These are phyloP conservation scores for Fusarium praegraminearum DNA, from an alignment of 2,329 filamentous ascomycete species.

Conservation along the genomic window DNA sequence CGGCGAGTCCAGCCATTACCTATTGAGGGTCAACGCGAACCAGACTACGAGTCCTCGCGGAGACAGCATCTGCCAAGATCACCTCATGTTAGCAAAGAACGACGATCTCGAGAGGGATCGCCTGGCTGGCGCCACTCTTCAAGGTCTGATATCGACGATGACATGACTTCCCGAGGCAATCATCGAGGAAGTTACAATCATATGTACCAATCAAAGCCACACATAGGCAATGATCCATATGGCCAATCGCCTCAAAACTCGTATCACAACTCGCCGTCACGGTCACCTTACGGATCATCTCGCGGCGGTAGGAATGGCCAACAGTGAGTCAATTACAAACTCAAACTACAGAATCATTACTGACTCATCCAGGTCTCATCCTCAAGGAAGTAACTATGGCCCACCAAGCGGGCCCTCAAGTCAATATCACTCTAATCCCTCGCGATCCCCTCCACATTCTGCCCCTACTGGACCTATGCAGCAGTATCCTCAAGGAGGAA, in stretches of 20 bases:
- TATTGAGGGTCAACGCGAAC: conserved; percentile 40
- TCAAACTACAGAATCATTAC: conserved; percentile 5
- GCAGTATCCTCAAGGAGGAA: conserved; percentile 61
- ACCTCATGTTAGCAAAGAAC: conserved; percentile 47
- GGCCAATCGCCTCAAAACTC: conserved; percentile 60
- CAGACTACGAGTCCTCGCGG: conserved; percentile 38
- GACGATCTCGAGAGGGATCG: conserved; percentile 48
- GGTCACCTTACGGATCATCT: conserved; percentile 57
- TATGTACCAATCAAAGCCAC: conserved; percentile 54
- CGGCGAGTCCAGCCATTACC: conserved; percentile 41
- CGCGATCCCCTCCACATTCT: conserved; percentile 65
- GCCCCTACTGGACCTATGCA: conserved; percentile 69
- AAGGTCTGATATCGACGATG: conserved; percentile 64
- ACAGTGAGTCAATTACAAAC: conserved; percentile 53
- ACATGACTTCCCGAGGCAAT: conserved; percentile 60
- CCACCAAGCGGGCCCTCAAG: conserved; percentile 65
- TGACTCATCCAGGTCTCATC: conserved; percentile 65
- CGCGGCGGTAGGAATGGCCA: conserved; percentile 56
- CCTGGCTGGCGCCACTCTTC: conserved; percentile 56
- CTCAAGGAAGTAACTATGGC: conserved; percentile 62
- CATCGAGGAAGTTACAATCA: conserved; percentile 59
- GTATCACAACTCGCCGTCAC: conserved; percentile 60
- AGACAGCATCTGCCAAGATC: conserved; percentile 46
- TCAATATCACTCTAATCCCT: conserved; percentile 64
- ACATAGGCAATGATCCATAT: conserved; percentile 55